Percentiles rank a stretch among this genome's conserved stretches.
phyloP scores from a whole-genome alignment of 139 green algal species.

The Picochlorum sp. region DNA sequence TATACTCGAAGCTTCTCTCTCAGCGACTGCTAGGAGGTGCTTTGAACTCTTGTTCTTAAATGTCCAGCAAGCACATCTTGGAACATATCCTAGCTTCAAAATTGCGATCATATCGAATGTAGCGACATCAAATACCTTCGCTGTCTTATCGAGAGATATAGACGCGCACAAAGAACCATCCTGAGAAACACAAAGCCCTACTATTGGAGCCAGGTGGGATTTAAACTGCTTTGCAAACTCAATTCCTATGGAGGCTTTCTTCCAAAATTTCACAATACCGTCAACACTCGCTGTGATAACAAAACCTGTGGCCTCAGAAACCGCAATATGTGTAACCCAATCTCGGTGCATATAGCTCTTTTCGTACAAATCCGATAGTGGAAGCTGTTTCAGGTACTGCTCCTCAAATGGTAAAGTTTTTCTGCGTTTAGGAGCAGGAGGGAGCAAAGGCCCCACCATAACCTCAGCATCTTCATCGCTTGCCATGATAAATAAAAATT shows the following conservation, averaged over 20 bases:
- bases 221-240: conserved; percentile 86
- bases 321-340: conserved; percentile 73
- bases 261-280: conserved; percentile 98
- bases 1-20: conserved; percentile 57
- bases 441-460: background rate
- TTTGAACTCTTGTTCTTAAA: conserved; percentile 64
- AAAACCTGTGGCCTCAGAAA: conserved; percentile 51
- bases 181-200: conserved; percentile 23
- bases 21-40: conserved; percentile 66
- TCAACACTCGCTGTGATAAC: conserved; percentile 74
- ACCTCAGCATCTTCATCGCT: background rate
- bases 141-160: conserved; percentile 28
- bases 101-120: conserved; percentile 97
- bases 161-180: conserved; percentile 30
- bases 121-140: conserved; percentile 86
- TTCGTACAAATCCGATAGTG: conserved; percentile 84
- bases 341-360: conserved; percentile 97
- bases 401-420: conserved; percentile 67
- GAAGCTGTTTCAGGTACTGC: conserved; percentile 62
- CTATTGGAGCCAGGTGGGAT: conserved; percentile 76
- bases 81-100: conserved; percentile 70
- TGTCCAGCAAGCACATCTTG: conserved; percentile 73
- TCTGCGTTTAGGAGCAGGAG: background rate
- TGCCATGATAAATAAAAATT: background rate
- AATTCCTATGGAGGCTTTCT: conserved; percentile 74